Conservation (phyloP, 768 basidiomycete genomes). For the Xanthoconium stramineum region DNA sequence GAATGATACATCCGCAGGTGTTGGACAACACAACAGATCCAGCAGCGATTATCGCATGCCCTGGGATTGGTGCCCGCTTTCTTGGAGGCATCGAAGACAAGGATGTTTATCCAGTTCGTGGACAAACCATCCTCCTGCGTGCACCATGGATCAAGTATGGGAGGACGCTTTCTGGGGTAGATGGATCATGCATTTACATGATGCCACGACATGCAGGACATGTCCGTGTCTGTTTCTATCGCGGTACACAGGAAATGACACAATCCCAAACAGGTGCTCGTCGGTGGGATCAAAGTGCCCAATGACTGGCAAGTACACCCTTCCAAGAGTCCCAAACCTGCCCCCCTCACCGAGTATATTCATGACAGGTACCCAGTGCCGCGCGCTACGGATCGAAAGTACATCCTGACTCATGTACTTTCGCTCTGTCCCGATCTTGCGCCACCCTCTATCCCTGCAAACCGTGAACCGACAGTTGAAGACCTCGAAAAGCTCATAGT, state of each 20-base stretch:
- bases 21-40: conserved; percentile 10
- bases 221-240: conserved; percentile 27
- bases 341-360: background rate
- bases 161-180: conserved; percentile 27
- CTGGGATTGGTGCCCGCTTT: conserved; percentile 57
- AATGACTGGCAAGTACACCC: conserved; percentile 54
- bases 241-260: background rate
- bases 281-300: conserved; percentile 56
- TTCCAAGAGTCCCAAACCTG: background rate
- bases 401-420: conserved; percentile 54
- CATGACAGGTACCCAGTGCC: conserved; percentile 56
- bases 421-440: conserved; percentile 55
- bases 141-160: conserved; percentile 49
- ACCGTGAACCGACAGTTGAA: conserved; percentile 44
- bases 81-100: conserved; percentile 53
- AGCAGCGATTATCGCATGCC: conserved; percentile 61
- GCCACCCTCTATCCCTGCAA: conserved; percentile 48
- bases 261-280: conserved; percentile 37
- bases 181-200: conserved; percentile 35
- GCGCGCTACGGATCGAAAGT: conserved; percentile 56
- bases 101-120: conserved; percentile 45
- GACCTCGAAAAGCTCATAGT: conserved; percentile 48
- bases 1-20: conserved; percentile 7
- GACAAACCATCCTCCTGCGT: conserved; percentile 42
- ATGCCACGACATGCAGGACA: conserved; percentile 38